phyloP scores from a whole-genome alignment of 1,139 yeast species.

The Blastobotrys apis region DNA sequence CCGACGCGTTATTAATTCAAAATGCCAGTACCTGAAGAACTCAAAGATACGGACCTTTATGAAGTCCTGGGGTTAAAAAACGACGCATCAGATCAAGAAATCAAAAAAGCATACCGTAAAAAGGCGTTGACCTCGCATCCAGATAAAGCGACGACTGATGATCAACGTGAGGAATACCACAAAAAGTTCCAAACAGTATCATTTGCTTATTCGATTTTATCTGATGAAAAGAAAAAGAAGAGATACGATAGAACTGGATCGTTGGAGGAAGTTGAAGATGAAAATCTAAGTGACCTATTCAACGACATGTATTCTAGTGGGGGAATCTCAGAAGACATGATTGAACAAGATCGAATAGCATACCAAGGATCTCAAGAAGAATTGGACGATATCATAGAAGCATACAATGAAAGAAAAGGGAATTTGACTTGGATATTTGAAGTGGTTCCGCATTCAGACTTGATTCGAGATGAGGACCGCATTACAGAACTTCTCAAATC shows the following conservation, averaged over 20 bases:
- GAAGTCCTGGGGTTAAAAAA: slow-evolving; percentile 43
- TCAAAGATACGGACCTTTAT: slow-evolving; percentile 50
- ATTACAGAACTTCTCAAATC: slow-evolving; percentile 49
- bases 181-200: slow-evolving; percentile 64
- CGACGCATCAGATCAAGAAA: slow-evolving; percentile 47
- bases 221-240: slow-evolving; percentile 53
- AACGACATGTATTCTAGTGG: slow-evolving; percentile 43
- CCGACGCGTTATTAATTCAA: neutral
- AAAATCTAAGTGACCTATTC: slow-evolving; percentile 64
- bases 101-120: slow-evolving; percentile 69
- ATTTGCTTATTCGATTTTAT: slow-evolving; percentile 67
- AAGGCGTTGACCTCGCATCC: slow-evolving; percentile 73
- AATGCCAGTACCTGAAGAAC: slow-evolving; percentile 10
- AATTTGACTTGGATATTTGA: slow-evolving; percentile 68
- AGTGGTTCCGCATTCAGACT: slow-evolving; percentile 69
- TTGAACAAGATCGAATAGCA: slow-evolving; percentile 60
- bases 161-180: slow-evolving; percentile 38
- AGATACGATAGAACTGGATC: slow-evolving; percentile 68
- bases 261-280: slow-evolving; percentile 48
- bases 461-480: slow-evolving; percentile 60
- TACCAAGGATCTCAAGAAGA: slow-evolving; percentile 70
- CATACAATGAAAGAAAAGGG: slow-evolving; percentile 60
- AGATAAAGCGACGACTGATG: slow-evolving; percentile 53
- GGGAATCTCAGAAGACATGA: slow-evolving; percentile 69
- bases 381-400: slow-evolving; percentile 54